Evolutionary conservation across 257 asterid genomes (phyloP), one percentile per base, ranked within the genome.

Genomic region (Plantago ovata): DNA sequence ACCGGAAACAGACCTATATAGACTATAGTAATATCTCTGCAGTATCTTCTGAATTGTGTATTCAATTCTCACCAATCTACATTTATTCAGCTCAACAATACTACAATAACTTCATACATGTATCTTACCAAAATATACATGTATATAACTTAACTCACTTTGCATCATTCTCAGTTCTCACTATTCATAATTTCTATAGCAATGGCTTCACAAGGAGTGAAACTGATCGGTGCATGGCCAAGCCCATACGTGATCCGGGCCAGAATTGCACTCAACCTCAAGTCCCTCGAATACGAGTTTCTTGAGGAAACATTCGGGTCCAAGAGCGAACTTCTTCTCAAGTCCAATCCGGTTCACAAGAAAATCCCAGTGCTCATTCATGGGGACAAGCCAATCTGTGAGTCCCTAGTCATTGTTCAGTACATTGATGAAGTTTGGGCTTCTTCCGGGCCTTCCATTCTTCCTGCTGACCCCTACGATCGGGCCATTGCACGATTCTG

Each of bases 311-410:
- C 57, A 10, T 55, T 67, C 16, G 64, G 64, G 20, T 11, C 48
- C 21, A 75, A 71, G 28, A 68, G 75, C 42, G 81, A 75, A 2
- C 60, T 71, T 3, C 70, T 75, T 1, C 60, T 75, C 9, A 52
- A 68, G 68, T 68, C 78, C 7, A 75, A 75, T 20, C 81, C 81
- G 3, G 56, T 75, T 55, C 38, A 58, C 75, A 68, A 71, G 72
- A 75, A 71, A 64, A 52, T 75, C 14, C 81, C 78, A 6, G 75
- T 75, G 38, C 33, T 75, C 10, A 38, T 75, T 10, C 72, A 71
- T 63, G 74, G 61, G 6, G 72, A 41, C 11, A 67, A 56, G 2
- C 61, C 67, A 7, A 45, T 68, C 10, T 49, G 58, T 38, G 75
- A 75, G 50, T 71, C 81, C 1, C 61, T 63, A 14, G 23, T 71